Evolutionary conservation across 495 filamentous ascomycete genomes (phyloP), one percentile per base, ranked within the genome.

Genomic region (Trichoderma orchidacearum): DNA sequence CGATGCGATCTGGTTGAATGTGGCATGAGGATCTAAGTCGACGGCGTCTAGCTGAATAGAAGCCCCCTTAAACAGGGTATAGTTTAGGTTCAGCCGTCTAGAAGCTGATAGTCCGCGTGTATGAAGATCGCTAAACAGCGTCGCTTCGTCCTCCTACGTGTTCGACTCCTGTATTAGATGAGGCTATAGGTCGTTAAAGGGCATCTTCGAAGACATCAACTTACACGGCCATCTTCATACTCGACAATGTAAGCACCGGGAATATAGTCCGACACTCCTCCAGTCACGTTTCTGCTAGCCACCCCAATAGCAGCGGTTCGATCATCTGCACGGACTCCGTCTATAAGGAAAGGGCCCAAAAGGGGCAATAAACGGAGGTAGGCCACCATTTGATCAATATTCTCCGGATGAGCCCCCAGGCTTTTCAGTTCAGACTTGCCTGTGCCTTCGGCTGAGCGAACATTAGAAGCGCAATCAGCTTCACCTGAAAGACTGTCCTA

Each of bases 191-290:
- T n/a, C n/a, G n/a, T n/a, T n/a, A n/a, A n/a, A n/a, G n/a, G n/a
- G n/a, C n/a, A n/a, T n/a, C n/a, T n/a, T n/a, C n/a, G n/a, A n/a
- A n/a, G n/a, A 17, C 17, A 9, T 35, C 55, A 56, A 55, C 67
- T 61, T 66, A 75, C 74, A 63, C 69, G 63, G 51, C 68, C 65
- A 45, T 72, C 67, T 50, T 75, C 72, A 59, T 75, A 75, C 58
- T 77, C 74, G 50, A 77, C 67, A 58, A 77, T 73, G 63, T 75
- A 77, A 5, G 72, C 72, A 13, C 74, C 74, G 18, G 71, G 61
- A 52, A 77, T 59, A 30, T 48, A 48, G 3, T 27, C 41, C 41
- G 21, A 48, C 11, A 11, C 15, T 15, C 21, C 41, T 8, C 5
- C 41, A 1, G 41, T 48, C 7, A 3, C 9, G 15, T 9, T 11